Evolutionary conservation across 257 asterid genomes (phyloP).

Genomic region (Dorcoceras hygrometricum): DNA sequence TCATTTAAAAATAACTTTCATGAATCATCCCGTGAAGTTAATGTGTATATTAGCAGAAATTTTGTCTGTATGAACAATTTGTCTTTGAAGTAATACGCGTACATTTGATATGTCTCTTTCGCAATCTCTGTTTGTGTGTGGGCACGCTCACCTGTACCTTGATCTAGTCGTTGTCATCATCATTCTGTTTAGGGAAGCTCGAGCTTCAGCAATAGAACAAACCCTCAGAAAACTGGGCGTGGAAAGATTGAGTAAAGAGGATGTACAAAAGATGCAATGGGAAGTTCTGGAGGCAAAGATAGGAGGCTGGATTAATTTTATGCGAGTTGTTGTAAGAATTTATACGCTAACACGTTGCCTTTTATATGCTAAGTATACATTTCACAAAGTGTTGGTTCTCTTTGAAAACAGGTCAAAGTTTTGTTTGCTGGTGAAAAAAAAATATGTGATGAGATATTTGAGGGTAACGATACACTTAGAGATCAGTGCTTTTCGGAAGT

Average conservation of each 20-base stretch:
- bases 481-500: constrained; percentile 89
- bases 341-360: constrained; percentile 1
- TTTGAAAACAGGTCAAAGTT: constrained; percentile 65
- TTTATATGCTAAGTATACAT: constrained; percentile 12
- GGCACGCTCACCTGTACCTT: constrained; percentile 6
- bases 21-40: constrained; percentile 14
- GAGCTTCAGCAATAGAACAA: constrained; percentile 70
- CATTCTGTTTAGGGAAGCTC: constrained; percentile 59
- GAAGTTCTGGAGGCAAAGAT: constrained; percentile 92
- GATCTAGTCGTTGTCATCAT: constrained; percentile 19
- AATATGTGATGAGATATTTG: constrained; percentile 68
- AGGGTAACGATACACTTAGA: constrained; percentile 54
- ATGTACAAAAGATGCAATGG: constrained; percentile 98
- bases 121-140: not conserved
- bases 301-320: constrained; percentile 78
- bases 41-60: not conserved
- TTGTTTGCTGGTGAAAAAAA: constrained; percentile 82
- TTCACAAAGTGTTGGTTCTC: constrained; percentile 14
- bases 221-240: constrained; percentile 88
- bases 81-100: not conserved
- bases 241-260: constrained; percentile 87
- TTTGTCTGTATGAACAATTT: not conserved
- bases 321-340: constrained; percentile 72
- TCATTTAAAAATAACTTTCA: constrained; percentile 4
- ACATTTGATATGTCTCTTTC: not conserved